phyloP scores from a whole-genome alignment of 2,329 filamentous ascomycete species.

The Talaromyces sp. region DNA sequence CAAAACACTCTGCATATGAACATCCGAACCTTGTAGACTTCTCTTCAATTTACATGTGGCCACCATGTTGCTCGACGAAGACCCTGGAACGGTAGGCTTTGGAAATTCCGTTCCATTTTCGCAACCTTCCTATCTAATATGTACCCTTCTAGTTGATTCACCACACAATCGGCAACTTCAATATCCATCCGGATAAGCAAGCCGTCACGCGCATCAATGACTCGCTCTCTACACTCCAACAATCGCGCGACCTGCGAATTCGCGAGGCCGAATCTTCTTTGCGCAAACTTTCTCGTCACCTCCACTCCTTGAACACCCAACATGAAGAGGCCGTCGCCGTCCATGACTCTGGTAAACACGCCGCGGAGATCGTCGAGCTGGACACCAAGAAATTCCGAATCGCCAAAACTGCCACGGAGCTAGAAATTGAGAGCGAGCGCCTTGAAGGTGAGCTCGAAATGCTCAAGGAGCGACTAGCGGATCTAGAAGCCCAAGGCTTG shows the following conservation, averaged over 20 bases:
- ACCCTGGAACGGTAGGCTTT: conserved; percentile 74
- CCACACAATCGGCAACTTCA: conserved; percentile 93
- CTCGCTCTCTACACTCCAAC: conserved; percentile 78
- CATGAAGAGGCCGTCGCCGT: conserved; percentile 73
- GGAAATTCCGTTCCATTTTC: no score
- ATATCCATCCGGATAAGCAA: conserved; percentile 83
- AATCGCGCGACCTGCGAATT: conserved; percentile 78
- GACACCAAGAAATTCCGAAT: conserved; percentile 94
- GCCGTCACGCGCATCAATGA: conserved; percentile 82
- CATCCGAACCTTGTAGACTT: no score
- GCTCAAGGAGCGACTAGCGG: conserved; percentile 72
- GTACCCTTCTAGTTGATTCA: conserved; percentile 70
- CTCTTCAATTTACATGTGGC: no score
- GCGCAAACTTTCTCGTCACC: conserved; percentile 73
- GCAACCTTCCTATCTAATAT: not conserved
- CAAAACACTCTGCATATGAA: conserved; percentile 10
- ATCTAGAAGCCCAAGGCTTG: conserved; percentile 83
- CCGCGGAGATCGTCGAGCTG: conserved; percentile 78
- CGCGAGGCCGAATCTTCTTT: conserved; percentile 69
- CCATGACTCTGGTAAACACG: conserved; percentile 79
- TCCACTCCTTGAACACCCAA: conserved; percentile 73
- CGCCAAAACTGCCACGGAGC: conserved; percentile 85
- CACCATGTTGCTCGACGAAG: conserved; percentile 92
- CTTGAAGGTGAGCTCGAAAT: conserved; percentile 76
- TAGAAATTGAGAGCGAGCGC: conserved; percentile 95